Percentiles rank a stretch among this genome's conserved stretches.
phyloP scores from a whole-genome alignment of 352 stramenopile genomes.

The Pythium guiyangense region DNA sequence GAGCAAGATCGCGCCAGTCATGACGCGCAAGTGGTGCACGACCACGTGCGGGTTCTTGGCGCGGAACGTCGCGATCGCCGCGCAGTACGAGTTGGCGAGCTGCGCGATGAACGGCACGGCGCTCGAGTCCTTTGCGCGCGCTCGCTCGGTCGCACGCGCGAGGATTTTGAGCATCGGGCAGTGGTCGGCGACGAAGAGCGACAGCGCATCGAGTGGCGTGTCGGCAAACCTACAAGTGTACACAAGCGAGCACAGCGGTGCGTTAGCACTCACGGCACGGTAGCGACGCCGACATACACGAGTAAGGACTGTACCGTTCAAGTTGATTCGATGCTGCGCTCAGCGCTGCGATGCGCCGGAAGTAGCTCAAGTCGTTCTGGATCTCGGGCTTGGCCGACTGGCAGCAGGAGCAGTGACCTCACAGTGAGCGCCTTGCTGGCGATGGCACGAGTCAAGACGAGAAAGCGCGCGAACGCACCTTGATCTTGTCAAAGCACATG shows the following conservation, averaged over 20 bases:
- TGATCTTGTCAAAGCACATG: conserved; percentile 49
- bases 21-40: conserved; percentile 43
- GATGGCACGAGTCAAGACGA: not conserved
- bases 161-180: conserved; percentile 56
- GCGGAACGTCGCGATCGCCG: conserved; percentile 22
- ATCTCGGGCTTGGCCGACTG: conserved; percentile 40
- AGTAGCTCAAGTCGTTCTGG: conserved; percentile 65
- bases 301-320: conserved; percentile 22
- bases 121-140: conserved; percentile 29
- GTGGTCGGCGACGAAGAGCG: conserved; percentile 60
- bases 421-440: not conserved
- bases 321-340: conserved; percentile 37
- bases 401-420: not conserved
- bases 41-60: conserved; percentile 33
- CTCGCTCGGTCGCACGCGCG: conserved; percentile 32
- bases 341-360: conserved; percentile 39
- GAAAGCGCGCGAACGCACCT: conserved; percentile 12
- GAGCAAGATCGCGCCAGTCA: conserved; percentile 52
- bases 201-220: conserved; percentile 41
- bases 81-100: conserved; percentile 43
- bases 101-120: conserved; percentile 30
- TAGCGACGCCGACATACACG: too few relatives aligned
- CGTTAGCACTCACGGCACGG: too few relatives aligned
- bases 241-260: too few relatives aligned
- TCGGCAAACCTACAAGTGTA: conserved; percentile 24